These are phyloP conservation scores for Sporothrix luriei DNA, from an alignment of 2,329 filamentous ascomycete species.

Conservation along the genomic window DNA sequence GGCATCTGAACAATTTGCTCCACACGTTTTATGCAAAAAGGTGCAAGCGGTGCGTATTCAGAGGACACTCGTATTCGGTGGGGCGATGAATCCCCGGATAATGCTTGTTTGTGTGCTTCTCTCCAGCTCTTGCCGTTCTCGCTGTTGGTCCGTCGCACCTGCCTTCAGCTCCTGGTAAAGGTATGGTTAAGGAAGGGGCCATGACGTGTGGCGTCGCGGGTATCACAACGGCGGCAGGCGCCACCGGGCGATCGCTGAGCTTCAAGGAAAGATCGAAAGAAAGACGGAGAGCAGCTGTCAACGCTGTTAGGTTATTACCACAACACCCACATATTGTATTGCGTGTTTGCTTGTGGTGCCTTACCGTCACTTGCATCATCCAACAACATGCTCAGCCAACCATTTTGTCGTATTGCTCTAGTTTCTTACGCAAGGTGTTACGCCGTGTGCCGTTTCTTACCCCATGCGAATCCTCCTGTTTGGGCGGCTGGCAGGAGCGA, in stretches of 20 bases:
- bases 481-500: background rate
- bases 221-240: slow-evolving; percentile 5
- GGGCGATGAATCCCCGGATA: background rate
- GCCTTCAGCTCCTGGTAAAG: background rate
- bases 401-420: background rate
- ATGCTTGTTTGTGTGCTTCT: background rate
- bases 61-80: slow-evolving; percentile 13
- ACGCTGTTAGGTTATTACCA: background rate
- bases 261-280: background rate
- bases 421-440: slow-evolving; percentile 26
- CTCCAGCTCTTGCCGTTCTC: slow-evolving; percentile 9
- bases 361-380: slow-evolving; percentile 19
- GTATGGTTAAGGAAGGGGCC: background rate
- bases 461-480: slow-evolving; percentile 7
- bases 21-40: background rate
- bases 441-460: slow-evolving; percentile 26
- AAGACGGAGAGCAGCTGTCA: too few species aligned
- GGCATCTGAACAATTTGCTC: background rate
- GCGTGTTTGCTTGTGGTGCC: background rate
- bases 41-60: background rate
- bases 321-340: background rate
- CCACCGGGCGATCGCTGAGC: background rate
- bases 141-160: background rate
- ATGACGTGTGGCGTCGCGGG: slow-evolving; percentile 17
- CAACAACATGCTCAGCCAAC: slow-evolving; percentile 14